phyloP scores from a whole-genome alignment of 164 flowering plant genomes.

The Stephania cephalantha region DNA sequence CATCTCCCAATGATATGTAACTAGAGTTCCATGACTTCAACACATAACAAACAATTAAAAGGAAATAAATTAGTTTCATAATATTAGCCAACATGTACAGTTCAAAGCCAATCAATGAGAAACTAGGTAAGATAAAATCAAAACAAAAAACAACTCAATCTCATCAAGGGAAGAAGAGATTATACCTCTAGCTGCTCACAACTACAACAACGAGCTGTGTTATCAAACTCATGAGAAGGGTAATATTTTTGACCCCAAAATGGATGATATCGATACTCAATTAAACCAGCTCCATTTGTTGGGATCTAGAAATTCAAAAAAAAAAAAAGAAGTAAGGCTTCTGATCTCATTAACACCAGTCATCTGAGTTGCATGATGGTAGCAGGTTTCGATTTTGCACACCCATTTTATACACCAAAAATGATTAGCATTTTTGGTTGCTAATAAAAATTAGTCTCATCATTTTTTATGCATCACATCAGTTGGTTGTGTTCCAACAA shows the following conservation, averaged over 20 bases:
- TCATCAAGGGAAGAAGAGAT: background rate
- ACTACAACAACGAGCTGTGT: constrained; percentile 85
- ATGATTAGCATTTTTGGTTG: no score
- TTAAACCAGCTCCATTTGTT: constrained; percentile 81
- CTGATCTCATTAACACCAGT: no score
- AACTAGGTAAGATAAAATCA: background rate
- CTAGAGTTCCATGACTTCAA: constrained; percentile 61
- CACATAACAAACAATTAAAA: constrained; percentile 3
- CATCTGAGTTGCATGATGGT: background rate
- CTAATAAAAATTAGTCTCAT: no score
- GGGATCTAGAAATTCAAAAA: constrained; percentile 60
- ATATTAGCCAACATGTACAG: background rate
- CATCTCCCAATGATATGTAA: constrained; percentile 71
- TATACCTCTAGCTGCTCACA: constrained; percentile 95
- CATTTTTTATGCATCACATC: no score
- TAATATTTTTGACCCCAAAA: constrained; percentile 94
- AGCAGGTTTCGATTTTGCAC: background rate
- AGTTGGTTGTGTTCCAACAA: background rate
- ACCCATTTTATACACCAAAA: background rate
- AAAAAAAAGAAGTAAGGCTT: no score
- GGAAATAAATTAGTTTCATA: background rate
- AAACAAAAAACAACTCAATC: background rate
- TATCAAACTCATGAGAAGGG: constrained; percentile 87
- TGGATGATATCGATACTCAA: constrained; percentile 92
- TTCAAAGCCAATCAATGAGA: background rate